These are phyloP conservation scores for Backusella liffmaniae DNA, from an alignment of 192 early-diverging fungal genomes.

Conservation along the genomic window DNA sequence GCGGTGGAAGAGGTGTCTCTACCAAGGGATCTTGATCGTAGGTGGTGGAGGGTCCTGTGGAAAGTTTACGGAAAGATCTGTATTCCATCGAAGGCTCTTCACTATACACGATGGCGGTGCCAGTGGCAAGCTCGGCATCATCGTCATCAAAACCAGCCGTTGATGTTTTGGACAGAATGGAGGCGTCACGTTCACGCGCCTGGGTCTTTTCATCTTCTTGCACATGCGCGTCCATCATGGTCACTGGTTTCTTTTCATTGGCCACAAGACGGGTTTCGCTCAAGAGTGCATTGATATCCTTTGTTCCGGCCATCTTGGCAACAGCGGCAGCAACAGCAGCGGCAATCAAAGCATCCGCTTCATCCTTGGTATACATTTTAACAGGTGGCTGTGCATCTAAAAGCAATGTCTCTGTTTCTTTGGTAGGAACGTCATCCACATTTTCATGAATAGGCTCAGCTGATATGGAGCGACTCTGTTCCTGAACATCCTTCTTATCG, in stretches of 20 bases:
- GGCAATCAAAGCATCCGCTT: constrained; percentile 25
- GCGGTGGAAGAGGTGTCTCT: neutral
- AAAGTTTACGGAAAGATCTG: neutral
- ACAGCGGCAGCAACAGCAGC: constrained; percentile 29
- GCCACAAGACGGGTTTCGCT: neutral
- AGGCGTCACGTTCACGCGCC: neutral
- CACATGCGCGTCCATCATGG: neutral
- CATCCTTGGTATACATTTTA: constrained; percentile 6
- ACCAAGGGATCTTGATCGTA: neutral
- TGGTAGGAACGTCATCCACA: neutral
- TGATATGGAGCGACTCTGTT: neutral
- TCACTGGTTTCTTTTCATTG: neutral
- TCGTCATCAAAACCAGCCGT: neutral
- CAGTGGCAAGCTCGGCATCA: neutral
- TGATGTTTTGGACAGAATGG: neutral
- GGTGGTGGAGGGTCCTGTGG: neutral
- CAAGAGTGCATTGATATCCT: neutral
- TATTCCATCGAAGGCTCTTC: neutral
- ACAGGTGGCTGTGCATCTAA: neutral
- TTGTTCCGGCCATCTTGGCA: neutral
- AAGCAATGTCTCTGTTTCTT: neutral
- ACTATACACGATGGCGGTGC: neutral
- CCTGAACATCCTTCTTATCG: neutral
- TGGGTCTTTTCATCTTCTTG: neutral
- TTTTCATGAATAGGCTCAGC: neutral